Percentiles rank a stretch among this genome's conserved stretches.
Evolutionary conservation across 257 asterid genomes (phyloP).

Genomic region (Solanum pennellii): DNA sequence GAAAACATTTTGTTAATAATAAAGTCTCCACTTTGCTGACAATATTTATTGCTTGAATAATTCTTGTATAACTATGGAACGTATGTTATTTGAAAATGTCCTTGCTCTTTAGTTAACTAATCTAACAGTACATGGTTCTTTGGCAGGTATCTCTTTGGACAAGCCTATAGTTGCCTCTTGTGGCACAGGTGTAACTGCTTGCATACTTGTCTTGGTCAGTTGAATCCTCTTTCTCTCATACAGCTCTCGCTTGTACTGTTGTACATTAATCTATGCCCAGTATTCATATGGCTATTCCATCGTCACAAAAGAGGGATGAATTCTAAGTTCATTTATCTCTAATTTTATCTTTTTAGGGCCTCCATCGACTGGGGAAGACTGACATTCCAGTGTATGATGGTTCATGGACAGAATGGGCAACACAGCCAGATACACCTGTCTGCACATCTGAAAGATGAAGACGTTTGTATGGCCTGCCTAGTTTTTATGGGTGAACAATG

Average conservation of each 20-base stretch:
- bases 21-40: not conserved
- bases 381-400: slow-evolving; percentile 77
- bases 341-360: slow-evolving; percentile 40
- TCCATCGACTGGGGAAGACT: slow-evolving; percentile 72
- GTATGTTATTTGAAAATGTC: not conserved
- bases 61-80: not conserved
- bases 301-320: not conserved
- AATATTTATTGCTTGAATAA: not conserved
- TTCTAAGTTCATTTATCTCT: not conserved
- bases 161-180: slow-evolving; percentile 65
- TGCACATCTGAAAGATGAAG: slow-evolving; percentile 13
- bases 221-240: not conserved
- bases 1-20: not conserved
- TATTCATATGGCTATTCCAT: not conserved
- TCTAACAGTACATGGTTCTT: not conserved
- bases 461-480: not conserved
- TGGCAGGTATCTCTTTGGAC: slow-evolving; percentile 66
- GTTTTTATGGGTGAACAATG: not conserved
- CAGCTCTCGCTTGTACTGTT: not conserved
- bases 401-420: slow-evolving; percentile 96
- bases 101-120: not conserved
- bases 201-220: slow-evolving; percentile 73
- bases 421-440: slow-evolving; percentile 40
- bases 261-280: not conserved
- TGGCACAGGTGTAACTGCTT: slow-evolving; percentile 98